Conservation (phyloP, 306 rosid genomes). For the Sesbania bispinosa region DNA sequence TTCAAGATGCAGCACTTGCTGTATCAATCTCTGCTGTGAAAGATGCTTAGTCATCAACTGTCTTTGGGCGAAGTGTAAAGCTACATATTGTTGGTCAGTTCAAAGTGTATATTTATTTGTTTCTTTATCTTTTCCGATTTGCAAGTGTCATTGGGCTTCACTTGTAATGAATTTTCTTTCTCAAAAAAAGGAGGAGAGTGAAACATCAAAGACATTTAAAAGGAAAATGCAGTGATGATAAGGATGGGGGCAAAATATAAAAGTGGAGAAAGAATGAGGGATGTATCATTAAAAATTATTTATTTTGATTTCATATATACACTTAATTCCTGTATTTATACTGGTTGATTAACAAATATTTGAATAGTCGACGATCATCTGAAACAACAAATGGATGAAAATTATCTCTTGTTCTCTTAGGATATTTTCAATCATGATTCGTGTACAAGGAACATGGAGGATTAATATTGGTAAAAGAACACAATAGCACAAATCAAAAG, state of each 20-base stretch:
- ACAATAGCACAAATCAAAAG: neutral
- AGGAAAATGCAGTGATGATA: neutral
- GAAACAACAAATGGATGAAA: neutral
- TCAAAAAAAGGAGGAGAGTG: neutral
- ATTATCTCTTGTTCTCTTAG: neutral
- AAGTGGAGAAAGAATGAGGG: neutral
- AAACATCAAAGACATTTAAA: no score
- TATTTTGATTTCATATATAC: neutral
- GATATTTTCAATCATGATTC: conserved; percentile 18
- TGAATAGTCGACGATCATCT: neutral
- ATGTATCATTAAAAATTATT: neutral
- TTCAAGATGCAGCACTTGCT: no score
- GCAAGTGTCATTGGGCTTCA: neutral
- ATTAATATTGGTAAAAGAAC: neutral
- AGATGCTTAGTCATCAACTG: no score
- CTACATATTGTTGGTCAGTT: neutral
- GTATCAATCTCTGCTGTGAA: no score
- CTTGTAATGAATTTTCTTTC: neutral
- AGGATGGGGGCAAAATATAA: neutral
- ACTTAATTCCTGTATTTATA: neutral
- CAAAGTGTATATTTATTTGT: neutral
- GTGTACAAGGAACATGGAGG: neutral
- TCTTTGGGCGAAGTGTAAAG: no score
- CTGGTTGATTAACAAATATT: conserved; percentile 1
- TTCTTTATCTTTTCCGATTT: neutral